Percentiles rank a stretch among this genome's conserved stretches.
phyloP scores from a whole-genome alignment of 2,329 filamentous ascomycete species.

The Trichophyton rubrum region DNA sequence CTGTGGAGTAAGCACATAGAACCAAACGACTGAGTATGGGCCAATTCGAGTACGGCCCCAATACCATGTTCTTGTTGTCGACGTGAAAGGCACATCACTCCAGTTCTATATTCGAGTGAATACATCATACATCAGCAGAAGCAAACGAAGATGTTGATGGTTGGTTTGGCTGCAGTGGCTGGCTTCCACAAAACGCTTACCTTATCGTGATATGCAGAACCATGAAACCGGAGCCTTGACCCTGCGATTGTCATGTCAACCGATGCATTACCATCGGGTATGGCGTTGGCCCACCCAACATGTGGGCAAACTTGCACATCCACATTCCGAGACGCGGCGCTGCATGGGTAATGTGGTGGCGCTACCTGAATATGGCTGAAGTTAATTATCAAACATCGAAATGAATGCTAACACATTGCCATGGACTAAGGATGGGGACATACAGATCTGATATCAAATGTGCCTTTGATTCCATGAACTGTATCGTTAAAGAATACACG shows the following conservation, averaged over 20 bases:
- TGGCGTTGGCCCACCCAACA: slow-evolving; percentile 29
- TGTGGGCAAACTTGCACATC: slow-evolving; percentile 21
- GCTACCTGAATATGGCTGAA: not conserved
- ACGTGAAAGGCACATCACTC: slow-evolving; percentile 27
- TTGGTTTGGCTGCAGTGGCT: not conserved
- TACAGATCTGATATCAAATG: slow-evolving; percentile 11
- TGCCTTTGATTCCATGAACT: slow-evolving; percentile 10
- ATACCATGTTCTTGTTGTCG: slow-evolving; percentile 27
- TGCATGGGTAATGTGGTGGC: slow-evolving; percentile 7
- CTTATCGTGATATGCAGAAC: slow-evolving; percentile 37
- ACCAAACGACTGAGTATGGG: slow-evolving; percentile 36
- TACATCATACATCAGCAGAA: not conserved
- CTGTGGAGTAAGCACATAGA: slow-evolving; percentile 21
- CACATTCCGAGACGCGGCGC: not conserved
- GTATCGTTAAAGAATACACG: slow-evolving; percentile 8
- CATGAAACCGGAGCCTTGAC: slow-evolving; percentile 23
- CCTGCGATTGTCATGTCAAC: slow-evolving; percentile 24
- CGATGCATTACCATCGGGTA: slow-evolving; percentile 24
- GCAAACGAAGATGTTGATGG: not conserved
- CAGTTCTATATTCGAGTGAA: slow-evolving; percentile 27
- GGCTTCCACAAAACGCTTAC: slow-evolving; percentile 13
- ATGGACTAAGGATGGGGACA: not conserved
- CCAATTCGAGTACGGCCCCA: slow-evolving; percentile 37
- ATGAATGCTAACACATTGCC: not conserved
- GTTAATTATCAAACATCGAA: not conserved